Evolutionary conservation across 345 rosid genomes (phyloP).

Genomic region (Pistacia integerrima): DNA sequence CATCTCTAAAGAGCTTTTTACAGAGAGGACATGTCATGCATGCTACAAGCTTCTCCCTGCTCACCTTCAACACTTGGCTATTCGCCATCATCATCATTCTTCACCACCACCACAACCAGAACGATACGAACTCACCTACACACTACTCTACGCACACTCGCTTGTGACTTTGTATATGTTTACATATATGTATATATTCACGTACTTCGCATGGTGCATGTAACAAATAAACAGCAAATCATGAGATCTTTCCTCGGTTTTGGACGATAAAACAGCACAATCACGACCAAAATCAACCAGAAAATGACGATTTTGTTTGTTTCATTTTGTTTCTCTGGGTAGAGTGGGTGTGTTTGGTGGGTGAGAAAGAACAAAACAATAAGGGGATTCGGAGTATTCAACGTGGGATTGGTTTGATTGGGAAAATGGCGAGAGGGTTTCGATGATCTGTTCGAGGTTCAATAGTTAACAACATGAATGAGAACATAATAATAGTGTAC

Average conservation of each 20-base stretch:
- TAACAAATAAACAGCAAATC: slow-evolving; percentile 15
- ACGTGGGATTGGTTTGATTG: slow-evolving; percentile 30
- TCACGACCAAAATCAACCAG: slow-evolving; percentile 1
- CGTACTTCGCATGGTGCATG: slow-evolving; percentile 40
- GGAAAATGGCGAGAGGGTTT: slow-evolving; percentile 25
- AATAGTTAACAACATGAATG: not conserved
- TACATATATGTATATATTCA: slow-evolving; percentile 19
- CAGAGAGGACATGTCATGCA: slow-evolving; percentile 57
- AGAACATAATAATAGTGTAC: not conserved
- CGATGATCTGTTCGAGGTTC: slow-evolving; percentile 36
- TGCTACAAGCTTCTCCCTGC: slow-evolving; percentile 29
- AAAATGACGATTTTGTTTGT: not conserved
- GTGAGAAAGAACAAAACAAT: slow-evolving; percentile 12
- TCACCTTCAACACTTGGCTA: slow-evolving; percentile 28
- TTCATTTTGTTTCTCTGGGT: not conserved
- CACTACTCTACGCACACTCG: not conserved
- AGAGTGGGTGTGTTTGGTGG: slow-evolving; percentile 19
- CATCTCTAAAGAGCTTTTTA: slow-evolving; percentile 39
- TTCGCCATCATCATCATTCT: slow-evolving; percentile 14
- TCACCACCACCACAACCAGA: not conserved
- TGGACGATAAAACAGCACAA: slow-evolving; percentile 10
- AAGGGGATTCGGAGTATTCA: slow-evolving; percentile 16
- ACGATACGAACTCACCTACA: not conserved
- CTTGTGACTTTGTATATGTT: not conserved
- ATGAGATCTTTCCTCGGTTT: slow-evolving; percentile 10